Conservation (phyloP, 2,329 filamentous ascomycete genomes). For the Exophiala oligosperma region DNA sequence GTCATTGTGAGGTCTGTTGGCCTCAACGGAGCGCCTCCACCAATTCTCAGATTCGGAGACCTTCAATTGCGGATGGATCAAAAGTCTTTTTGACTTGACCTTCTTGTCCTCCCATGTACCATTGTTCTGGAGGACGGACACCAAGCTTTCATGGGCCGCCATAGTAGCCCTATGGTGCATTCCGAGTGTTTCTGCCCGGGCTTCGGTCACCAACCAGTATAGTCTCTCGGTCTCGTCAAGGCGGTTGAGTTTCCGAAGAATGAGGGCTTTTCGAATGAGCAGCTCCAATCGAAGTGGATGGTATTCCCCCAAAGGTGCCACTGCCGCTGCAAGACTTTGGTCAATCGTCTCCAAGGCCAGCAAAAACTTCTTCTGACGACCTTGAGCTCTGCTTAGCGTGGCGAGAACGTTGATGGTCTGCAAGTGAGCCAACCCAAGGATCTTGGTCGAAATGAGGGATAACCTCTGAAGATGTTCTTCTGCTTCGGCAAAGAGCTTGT, state of each 20-base stretch:
- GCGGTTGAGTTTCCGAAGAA: constrained; percentile 3
- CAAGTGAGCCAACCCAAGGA: not conserved
- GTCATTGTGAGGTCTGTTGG: not conserved
- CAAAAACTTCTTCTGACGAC: not conserved
- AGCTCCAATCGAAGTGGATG: constrained; percentile 11
- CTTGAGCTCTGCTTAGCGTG: constrained; percentile 3
- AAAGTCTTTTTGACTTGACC: not conserved
- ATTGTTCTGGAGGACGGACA: not conserved
- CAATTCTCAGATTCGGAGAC: constrained; percentile 3
- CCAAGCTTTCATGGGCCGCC: constrained; percentile 5
- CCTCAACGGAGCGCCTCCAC: not conserved
- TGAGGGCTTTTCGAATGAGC: constrained; percentile 3
- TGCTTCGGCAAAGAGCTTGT: constrained; percentile 2
- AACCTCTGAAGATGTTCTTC: not conserved
- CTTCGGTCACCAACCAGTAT: constrained; percentile 7
- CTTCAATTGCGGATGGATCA: not conserved
- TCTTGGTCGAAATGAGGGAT: not conserved
- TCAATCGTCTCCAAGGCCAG: constrained; percentile 1
- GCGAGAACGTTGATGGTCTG: constrained; percentile 7
- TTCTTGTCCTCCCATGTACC: constrained; percentile 5
- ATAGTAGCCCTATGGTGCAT: not conserved
- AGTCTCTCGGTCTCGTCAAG: constrained; percentile 1
- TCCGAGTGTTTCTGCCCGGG: constrained; percentile 2
- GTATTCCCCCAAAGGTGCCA: not conserved
- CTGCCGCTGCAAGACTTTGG: not conserved